Evolutionary conservation across 176 grass and related monocot genomes (phyloP).

Genomic region (Triticum dicoccoides): DNA sequence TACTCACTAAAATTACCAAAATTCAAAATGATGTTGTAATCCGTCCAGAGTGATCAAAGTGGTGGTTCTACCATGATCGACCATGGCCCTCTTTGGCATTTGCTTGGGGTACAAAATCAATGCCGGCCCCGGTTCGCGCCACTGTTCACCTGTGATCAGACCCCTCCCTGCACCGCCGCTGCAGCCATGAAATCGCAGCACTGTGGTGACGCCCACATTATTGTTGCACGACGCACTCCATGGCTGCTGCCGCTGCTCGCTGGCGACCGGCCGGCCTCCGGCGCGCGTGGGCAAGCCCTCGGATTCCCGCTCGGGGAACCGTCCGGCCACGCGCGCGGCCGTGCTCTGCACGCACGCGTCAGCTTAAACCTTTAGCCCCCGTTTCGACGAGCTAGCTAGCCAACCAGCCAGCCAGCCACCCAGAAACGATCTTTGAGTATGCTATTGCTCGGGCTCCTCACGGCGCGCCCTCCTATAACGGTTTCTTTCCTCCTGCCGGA

Average conservation of each 20-base stretch:
- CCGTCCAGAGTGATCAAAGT: too few species aligned
- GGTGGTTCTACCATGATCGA: too few species aligned
- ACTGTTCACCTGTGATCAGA: neutral
- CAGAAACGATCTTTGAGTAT: neutral
- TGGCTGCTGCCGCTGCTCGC: neutral
- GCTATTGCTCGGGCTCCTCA: constrained; percentile 17
- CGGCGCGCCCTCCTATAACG: constrained; percentile 7
- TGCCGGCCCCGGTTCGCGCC: neutral
- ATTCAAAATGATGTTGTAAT: too few species aligned
- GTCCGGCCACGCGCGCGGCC: neutral
- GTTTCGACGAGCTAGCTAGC: neutral
- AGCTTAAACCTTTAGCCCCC: constrained; percentile 12
- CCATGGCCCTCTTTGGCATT: too few species aligned
- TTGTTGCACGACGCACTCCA: neutral
- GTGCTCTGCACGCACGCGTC: neutral
- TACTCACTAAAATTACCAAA: too few species aligned
- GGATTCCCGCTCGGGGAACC: neutral
- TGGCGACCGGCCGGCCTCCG: neutral
- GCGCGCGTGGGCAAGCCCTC: neutral
- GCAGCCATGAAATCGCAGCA: neutral
- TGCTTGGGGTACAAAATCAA: too few species aligned
- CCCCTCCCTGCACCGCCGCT: neutral
- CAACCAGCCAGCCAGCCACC: neutral
- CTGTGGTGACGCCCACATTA: neutral
- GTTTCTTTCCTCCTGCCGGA: neutral